Evolutionary conservation across 139 green algal genomes (phyloP), one percentile per base, ranked within the genome.

Genomic region (Edaphochlamys debaryana): DNA sequence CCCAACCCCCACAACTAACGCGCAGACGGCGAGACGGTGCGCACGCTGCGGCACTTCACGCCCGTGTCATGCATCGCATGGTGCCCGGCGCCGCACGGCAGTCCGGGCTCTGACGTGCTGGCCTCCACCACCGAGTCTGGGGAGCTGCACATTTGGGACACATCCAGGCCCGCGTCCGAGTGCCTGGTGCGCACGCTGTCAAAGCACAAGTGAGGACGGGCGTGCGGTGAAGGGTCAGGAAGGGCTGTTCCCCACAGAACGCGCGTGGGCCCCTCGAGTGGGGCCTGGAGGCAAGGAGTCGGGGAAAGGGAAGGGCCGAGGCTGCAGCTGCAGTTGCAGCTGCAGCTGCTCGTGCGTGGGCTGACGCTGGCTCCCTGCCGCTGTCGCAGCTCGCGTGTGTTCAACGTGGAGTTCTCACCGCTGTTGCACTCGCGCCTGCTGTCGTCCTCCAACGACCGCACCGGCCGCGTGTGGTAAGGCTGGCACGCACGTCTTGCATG

Each of bases 381-480:
- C n/a, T n/a, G n/a, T n/a, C 23, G 29, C 76, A 82, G 76, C n/a
- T 38, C 62, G 0, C 76, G 76, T 11, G 8, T 42, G 17, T 82
- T 82, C 40, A 27, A 37, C 38, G 85, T 94, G 34, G 79, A 79
- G 27, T 94, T 87, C 84, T 90, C 81, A 7, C 85, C 87, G n/a
- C 84, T 93, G 38, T 15, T 93, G 54, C 67, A 38, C 27, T 40
- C 80, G n/a, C 40, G 79, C 58, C 62, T 94, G 66, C 80, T 92
- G 3, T 87, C 62, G 66, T 69, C 56, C 45, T 82, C 67, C 45
- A 86, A 92, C 79, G 90, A 93, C 82, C 63, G 70, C 40, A 90
- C 89, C 27, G 87, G 81, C 4, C 60, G 87, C 1, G 87, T 93
- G 56, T 93, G 89, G 89, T n/a, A n/a, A n/a, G n/a, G n/a, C n/a